These are phyloP conservation scores for Verticillium albo-atrum DNA, from an alignment of 2,329 filamentous ascomycete species.

Conservation along the genomic window DNA sequence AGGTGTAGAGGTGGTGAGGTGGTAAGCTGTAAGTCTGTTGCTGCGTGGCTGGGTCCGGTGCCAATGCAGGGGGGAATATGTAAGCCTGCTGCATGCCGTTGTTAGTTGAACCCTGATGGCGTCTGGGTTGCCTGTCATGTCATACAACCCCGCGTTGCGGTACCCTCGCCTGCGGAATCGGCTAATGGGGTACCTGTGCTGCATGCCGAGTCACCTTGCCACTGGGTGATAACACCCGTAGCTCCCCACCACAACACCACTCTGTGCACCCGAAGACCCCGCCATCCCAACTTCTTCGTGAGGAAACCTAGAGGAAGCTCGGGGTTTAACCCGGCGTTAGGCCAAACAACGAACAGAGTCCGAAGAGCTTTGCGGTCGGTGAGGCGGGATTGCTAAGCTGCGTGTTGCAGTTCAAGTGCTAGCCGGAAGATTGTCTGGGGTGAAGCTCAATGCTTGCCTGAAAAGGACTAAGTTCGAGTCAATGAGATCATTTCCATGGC, in stretches of 20 bases:
- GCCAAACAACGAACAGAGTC: not conserved
- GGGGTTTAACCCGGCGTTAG: not conserved
- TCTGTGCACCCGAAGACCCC: not conserved
- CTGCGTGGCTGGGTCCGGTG: too few relatives aligned
- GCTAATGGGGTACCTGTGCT: not conserved
- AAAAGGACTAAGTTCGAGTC: not conserved
- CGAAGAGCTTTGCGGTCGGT: not conserved
- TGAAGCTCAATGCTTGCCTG: not conserved
- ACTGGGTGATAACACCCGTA: not conserved
- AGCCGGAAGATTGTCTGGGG: too few relatives aligned
- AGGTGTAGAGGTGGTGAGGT: too few relatives aligned
- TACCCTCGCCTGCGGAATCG: not conserved
- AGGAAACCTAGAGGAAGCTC: not conserved
- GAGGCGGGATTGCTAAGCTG: not conserved
- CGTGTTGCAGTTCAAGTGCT: not conserved
- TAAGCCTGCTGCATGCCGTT: not conserved
- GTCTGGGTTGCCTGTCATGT: not conserved
- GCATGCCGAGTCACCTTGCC: not conserved
- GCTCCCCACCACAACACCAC: not conserved
- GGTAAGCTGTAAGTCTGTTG: too few relatives aligned
- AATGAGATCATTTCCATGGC: not conserved
- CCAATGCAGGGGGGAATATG: not conserved
- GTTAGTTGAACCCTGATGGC: not conserved
- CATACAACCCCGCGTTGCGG: not conserved
- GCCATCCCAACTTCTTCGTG: not conserved